Percentiles rank a stretch among this genome's conserved stretches.
Conservation (phyloP, 1,284 basidiomycete species). For the Malassezia arunalokei region DNA sequence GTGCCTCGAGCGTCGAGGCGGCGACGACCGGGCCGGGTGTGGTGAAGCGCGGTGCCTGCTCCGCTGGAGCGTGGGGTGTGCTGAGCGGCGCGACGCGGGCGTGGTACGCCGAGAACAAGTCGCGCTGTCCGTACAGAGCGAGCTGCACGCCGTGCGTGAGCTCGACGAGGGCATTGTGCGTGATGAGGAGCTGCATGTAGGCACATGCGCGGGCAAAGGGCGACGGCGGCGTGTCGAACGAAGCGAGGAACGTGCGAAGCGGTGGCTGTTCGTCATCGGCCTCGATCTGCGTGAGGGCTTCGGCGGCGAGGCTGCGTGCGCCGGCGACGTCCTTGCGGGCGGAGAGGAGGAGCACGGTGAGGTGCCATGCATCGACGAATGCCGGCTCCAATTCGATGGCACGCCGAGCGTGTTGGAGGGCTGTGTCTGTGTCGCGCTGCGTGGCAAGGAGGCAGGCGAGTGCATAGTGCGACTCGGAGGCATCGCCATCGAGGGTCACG, state of each 20-base stretch:
- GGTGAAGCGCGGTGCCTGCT: constrained; percentile 1
- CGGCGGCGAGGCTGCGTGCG: constrained; percentile 65
- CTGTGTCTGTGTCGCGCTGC: constrained; percentile 59
- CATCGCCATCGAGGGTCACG: constrained; percentile 53
- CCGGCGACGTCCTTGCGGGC: constrained; percentile 69
- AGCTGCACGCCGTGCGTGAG: constrained; percentile 72
- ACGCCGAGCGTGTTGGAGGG: constrained; percentile 58
- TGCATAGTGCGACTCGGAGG: constrained; percentile 56
- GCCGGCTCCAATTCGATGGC: constrained; percentile 62
- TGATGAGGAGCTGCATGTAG: constrained; percentile 73
- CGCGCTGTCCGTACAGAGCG: constrained; percentile 69
- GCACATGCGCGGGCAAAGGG: constrained; percentile 61
- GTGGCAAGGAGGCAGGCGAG: constrained; percentile 51
- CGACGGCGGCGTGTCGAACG: constrained; percentile 51
- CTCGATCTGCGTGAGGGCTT: constrained; percentile 48
- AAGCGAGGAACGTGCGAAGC: constrained; percentile 49
- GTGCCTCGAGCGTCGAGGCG: constrained; percentile 12
- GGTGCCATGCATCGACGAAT: constrained; percentile 76
- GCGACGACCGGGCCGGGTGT: constrained; percentile 14
- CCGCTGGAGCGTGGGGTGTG: not conserved
- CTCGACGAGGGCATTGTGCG: constrained; percentile 70
- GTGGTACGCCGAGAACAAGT: constrained; percentile 68
- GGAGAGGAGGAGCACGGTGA: constrained; percentile 69
- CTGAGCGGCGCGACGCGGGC: constrained; percentile 17
- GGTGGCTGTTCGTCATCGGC: constrained; percentile 22